These are phyloP conservation scores for Senna tora DNA, from an alignment of 306 rosid species.

Conservation along the genomic window DNA sequence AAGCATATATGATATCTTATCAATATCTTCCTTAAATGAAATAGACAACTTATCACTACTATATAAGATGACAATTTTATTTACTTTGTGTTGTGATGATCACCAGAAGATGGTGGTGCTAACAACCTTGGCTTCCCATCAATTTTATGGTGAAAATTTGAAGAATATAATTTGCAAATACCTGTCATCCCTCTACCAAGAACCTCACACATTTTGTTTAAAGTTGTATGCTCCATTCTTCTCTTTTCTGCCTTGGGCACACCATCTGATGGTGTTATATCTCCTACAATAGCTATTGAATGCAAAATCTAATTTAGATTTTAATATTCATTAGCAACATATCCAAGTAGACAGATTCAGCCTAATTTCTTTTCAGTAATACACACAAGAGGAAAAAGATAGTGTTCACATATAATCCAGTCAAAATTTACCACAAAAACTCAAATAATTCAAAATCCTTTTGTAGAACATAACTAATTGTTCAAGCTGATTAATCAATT, in stretches of 20 bases:
- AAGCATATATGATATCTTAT: too few species aligned
- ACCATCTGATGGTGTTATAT: constrained; percentile 95
- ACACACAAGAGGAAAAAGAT: too few species aligned
- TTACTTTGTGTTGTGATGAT: background rate
- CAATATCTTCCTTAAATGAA: too few species aligned
- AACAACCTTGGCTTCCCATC: background rate
- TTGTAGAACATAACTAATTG: background rate
- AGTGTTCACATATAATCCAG: too few species aligned
- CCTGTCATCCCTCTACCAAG: constrained; percentile 97
- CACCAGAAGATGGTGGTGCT: too few species aligned
- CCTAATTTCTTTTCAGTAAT: constrained; percentile 10
- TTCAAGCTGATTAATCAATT: background rate
- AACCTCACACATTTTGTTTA: constrained; percentile 80
- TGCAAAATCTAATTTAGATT: constrained; percentile 42
- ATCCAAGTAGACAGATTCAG: background rate
- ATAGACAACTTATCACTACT: too few species aligned
- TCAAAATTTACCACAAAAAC: constrained; percentile 1
- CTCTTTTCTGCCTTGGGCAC: constrained; percentile 94
- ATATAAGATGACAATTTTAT: too few species aligned
- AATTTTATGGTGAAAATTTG: background rate
- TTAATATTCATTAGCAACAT: constrained; percentile 19
- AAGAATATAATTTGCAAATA: constrained; percentile 41
- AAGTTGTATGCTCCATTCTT: constrained; percentile 82
- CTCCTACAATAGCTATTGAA: constrained; percentile 89
- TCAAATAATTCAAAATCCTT: constrained; percentile 19